Evolutionary conservation across 192 early-diverging fungal genomes (phyloP), one percentile per base, ranked within the genome.

Genomic region (Coemansia sp.): DNA sequence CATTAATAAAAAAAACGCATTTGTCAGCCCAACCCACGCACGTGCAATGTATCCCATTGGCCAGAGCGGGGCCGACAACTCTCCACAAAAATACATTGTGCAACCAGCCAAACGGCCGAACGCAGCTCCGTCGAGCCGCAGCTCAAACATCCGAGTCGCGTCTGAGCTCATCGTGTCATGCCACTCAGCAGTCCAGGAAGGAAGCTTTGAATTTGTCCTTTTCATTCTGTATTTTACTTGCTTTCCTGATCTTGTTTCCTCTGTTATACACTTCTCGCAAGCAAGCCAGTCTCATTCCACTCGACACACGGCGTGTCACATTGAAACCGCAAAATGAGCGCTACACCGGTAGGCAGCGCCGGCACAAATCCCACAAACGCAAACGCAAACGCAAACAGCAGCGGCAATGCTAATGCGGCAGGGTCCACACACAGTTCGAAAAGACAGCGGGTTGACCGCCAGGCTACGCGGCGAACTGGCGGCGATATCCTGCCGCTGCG

Each of bases 401-500:
- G 44, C 63, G 33, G 24, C 15, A 57, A 35, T 20, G 2, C 34
- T 16, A 59, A 38, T 21, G 35, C 38, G 46, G 52, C 43, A 5
- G 38, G 21, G 48, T 44, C 46, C 49, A 24, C 58, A 24, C 67
- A 62, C 34, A 10, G 18, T 36, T 44, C 59, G n/a, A 73, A 73
- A 44, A 49, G 72, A 7, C 35, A 24, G 43, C 72, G 70, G n/a
- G 8, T 63, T 2, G 70, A 72, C 53, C 70, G 67, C 24, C 56
- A 39, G 34, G 56, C 55, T 1, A 36, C 61, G 0, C 68, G 72
- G 66, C 60, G 72, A 11, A 55, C 34, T 20, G 38, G 57, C 7
- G 26, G 30, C 35, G 77, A 78, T 65, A 73, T 73, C 18, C 63
- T 55, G 62, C 76, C 77, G 3, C 60, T 81, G 36, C 69, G 73